Conservation (phyloP, 371 early-diverging fungal species). For the Encephalitozoon cuniculi region DNA sequence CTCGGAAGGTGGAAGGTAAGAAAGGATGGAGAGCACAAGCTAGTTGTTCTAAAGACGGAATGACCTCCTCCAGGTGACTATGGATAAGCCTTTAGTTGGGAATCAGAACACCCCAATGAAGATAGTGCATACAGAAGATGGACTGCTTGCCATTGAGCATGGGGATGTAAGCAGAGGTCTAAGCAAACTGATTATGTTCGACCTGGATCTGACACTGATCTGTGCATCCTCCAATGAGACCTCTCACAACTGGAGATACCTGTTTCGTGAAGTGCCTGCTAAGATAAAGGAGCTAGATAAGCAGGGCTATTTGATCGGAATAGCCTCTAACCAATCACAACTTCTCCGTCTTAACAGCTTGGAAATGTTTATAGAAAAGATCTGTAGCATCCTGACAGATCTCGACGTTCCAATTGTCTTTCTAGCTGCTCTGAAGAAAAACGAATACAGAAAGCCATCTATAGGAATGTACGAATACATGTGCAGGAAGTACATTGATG, state of each 20-base stretch:
- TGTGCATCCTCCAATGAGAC: neutral
- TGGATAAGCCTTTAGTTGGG: neutral
- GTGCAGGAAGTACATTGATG: neutral
- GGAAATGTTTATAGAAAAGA: conserved; percentile 7
- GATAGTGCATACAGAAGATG: neutral
- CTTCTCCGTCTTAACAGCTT: neutral
- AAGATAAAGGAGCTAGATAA: conserved; percentile 2
- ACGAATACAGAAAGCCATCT: conserved; percentile 35
- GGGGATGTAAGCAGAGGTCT: neutral
- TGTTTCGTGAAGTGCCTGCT: neutral
- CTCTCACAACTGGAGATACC: neutral
- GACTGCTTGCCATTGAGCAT: conserved; percentile 1
- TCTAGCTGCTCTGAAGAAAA: conserved; percentile 1
- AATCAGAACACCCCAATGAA: neutral
- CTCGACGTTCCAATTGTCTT: conserved; percentile 26
- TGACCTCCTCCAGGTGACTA: neutral
- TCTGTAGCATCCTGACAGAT: neutral
- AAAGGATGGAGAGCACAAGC: neutral
- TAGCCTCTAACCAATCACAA: conserved; percentile 23
- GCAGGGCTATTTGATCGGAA: conserved; percentile 15
- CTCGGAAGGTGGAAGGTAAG: conserved; percentile 2
- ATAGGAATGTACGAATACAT: conserved; percentile 25
- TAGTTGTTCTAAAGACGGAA: neutral
- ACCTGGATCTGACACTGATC: conserved; percentile 28
- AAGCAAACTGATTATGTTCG: conserved; percentile 34